phyloP scores from a whole-genome alignment of 2,329 filamentous ascomycete genomes.

The Arthrinium phaeospermum region DNA sequence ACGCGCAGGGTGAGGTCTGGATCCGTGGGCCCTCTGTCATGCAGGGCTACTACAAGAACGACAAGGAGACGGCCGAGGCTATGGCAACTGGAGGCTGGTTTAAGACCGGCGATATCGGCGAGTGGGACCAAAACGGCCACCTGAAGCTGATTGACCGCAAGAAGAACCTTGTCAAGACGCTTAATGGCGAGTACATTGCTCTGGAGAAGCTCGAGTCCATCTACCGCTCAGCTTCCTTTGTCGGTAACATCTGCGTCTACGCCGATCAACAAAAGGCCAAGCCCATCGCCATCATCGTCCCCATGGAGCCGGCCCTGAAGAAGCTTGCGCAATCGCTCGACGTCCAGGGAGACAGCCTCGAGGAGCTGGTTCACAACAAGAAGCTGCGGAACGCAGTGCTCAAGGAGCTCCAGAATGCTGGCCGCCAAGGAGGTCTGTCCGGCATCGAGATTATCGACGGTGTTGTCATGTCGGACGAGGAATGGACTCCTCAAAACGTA shows the following conservation, averaged over 20 bases:
- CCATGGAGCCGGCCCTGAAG: constrained; percentile 60
- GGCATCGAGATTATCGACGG: constrained; percentile 75
- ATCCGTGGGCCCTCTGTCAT: constrained; percentile 78
- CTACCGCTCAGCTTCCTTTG: constrained; percentile 56
- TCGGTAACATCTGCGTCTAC: constrained; percentile 63
- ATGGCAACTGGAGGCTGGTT: constrained; percentile 82
- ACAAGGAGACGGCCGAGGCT: constrained; percentile 74
- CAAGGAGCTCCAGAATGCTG: constrained; percentile 66
- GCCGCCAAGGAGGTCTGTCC: constrained; percentile 65
- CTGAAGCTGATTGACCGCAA: constrained; percentile 83
- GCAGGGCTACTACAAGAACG: constrained; percentile 77
- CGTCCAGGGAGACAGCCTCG: constrained; percentile 62
- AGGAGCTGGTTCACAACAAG: constrained; percentile 71
- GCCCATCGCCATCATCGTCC: constrained; percentile 63
- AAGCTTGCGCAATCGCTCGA: constrained; percentile 54
- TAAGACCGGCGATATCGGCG: constrained; percentile 85
- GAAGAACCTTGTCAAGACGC: constrained; percentile 87
- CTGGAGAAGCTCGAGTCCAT: constrained; percentile 71
- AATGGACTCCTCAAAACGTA: constrained; percentile 78
- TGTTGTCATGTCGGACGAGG: constrained; percentile 73
- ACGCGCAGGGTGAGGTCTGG: constrained; percentile 86
- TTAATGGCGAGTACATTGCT: constrained; percentile 83
- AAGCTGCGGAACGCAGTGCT: constrained; percentile 68
- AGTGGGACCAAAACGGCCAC: constrained; percentile 75
- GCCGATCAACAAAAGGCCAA: constrained; percentile 57